Percentiles rank a stretch among this genome's conserved stretches.
phyloP scores from a whole-genome alignment of 768 basidiomycete species.

The Amanita rimosa region DNA sequence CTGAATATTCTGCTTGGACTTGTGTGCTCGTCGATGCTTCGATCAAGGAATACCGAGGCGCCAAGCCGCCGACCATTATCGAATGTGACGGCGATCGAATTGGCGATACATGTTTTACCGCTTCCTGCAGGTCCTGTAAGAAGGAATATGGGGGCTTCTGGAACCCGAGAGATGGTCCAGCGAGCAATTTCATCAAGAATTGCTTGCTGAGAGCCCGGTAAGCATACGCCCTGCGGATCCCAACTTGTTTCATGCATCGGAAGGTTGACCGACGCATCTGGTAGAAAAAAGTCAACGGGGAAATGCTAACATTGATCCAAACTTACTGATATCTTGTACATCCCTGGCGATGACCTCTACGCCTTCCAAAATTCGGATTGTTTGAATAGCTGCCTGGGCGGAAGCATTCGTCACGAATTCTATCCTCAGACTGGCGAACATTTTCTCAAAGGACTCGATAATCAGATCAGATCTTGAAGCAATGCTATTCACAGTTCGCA shows the following conservation, averaged over 20 bases:
- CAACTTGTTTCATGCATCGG: constrained; percentile 7
- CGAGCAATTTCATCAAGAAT: constrained; percentile 11
- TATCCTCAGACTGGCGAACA: constrained; percentile 2
- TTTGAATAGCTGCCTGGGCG: background rate
- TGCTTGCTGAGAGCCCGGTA: constrained; percentile 5
- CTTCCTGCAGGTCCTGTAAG: constrained; percentile 17
- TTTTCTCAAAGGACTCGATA: constrained; percentile 3
- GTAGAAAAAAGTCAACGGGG: background rate
- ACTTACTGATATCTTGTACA: constrained; percentile 2
- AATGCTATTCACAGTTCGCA: background rate
- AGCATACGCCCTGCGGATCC: constrained; percentile 4
- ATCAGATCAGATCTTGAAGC: background rate
- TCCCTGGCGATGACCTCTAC: constrained; percentile 1
- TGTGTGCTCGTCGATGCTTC: constrained; percentile 8
- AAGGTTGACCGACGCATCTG: background rate
- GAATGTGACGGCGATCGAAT: constrained; percentile 16
- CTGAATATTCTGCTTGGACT: constrained; percentile 17
- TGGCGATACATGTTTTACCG: constrained; percentile 21
- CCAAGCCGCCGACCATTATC: constrained; percentile 18
- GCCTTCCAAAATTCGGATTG: constrained; percentile 4
- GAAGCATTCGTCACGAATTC: constrained; percentile 3
- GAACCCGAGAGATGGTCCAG: constrained; percentile 11
- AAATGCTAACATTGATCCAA: background rate
- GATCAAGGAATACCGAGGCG: constrained; percentile 19
- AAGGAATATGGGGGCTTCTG: constrained; percentile 12